These are phyloP conservation scores for Bipolaris zeicola DNA, from an alignment of 2,329 filamentous ascomycete species.

Conservation along the genomic window DNA sequence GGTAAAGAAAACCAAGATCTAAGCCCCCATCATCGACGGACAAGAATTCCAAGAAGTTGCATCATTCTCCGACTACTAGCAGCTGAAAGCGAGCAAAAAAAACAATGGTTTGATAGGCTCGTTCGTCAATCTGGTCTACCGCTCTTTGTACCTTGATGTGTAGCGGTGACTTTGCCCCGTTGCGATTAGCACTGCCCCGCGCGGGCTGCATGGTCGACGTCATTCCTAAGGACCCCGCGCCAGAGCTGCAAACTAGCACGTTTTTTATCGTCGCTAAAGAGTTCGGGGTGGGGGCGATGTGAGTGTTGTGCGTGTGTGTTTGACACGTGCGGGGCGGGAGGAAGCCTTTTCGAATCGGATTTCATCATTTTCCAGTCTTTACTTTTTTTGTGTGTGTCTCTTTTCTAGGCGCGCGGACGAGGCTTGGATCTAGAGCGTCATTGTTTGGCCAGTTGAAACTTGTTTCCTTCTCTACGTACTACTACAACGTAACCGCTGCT, in stretches of 20 bases:
- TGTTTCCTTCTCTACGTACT: not conserved
- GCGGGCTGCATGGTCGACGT: constrained; percentile 13
- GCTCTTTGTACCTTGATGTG: constrained; percentile 18
- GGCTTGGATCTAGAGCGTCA: constrained; percentile 1
- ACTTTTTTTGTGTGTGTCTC: not conserved
- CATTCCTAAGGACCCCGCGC: constrained; percentile 5
- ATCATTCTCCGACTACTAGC: not conserved
- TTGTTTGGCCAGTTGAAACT: not conserved
- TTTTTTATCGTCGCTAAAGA: not conserved
- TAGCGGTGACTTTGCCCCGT: not conserved
- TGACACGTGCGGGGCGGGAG: constrained; percentile 5
- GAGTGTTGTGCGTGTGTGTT: not conserved
- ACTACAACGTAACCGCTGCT: not conserved
- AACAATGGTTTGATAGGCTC: constrained; percentile 1
- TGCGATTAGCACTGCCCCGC: constrained; percentile 8
- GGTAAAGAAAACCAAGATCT: constrained; percentile 11
- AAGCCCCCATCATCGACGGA: not conserved
- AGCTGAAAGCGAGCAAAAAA: not conserved
- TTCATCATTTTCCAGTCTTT: not conserved
- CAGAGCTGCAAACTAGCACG: constrained; percentile 5
- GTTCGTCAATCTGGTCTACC: not conserved
- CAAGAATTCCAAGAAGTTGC: constrained; percentile 1
- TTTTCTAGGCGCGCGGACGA: too few species aligned
- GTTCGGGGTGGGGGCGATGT: not conserved
- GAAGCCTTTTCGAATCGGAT: not conserved